These are phyloP conservation scores for Rubia yunnanensis DNA, from an alignment of 257 asterid genomes.

Conservation along the genomic window DNA sequence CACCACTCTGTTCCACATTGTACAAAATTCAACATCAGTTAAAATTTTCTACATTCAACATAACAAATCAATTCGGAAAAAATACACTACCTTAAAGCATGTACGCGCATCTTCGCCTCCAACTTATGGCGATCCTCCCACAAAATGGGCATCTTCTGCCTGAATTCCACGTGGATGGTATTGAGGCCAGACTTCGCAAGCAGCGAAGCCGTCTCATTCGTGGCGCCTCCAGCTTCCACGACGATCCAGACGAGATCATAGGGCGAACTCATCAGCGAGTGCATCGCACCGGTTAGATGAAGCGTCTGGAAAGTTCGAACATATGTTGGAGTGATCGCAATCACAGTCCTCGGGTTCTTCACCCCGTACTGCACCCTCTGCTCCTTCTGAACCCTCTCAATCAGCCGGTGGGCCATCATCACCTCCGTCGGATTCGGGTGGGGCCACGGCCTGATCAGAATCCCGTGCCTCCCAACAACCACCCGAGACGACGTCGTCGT, in stretches of 20 bases:
- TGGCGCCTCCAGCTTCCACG: constrained; percentile 75
- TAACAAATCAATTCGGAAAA: background rate
- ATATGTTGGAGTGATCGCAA: constrained; percentile 84
- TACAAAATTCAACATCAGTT: constrained; percentile 2
- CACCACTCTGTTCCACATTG: constrained; percentile 44
- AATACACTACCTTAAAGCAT: constrained; percentile 59
- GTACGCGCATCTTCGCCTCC: constrained; percentile 83
- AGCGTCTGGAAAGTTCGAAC: constrained; percentile 88
- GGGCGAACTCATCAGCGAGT: constrained; percentile 79
- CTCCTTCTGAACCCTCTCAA: constrained; percentile 81
- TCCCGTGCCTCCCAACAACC: constrained; percentile 97
- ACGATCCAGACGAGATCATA: constrained; percentile 87
- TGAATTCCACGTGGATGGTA: constrained; percentile 59
- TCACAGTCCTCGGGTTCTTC: constrained; percentile 62
- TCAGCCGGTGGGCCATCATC: constrained; percentile 77
- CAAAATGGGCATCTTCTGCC: constrained; percentile 56
- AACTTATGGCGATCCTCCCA: constrained; percentile 87
- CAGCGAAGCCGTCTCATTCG: constrained; percentile 71
- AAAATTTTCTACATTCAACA: background rate
- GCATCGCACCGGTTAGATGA: constrained; percentile 96
- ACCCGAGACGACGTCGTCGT: constrained; percentile 35
- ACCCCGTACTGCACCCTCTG: constrained; percentile 80
- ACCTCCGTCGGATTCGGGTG: constrained; percentile 96
- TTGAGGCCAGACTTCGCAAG: constrained; percentile 61
- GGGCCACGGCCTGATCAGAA: constrained; percentile 94